These are phyloP conservation scores for Phylloporus sp. DNA, from an alignment of 768 basidiomycete genomes.

Conservation along the genomic window DNA sequence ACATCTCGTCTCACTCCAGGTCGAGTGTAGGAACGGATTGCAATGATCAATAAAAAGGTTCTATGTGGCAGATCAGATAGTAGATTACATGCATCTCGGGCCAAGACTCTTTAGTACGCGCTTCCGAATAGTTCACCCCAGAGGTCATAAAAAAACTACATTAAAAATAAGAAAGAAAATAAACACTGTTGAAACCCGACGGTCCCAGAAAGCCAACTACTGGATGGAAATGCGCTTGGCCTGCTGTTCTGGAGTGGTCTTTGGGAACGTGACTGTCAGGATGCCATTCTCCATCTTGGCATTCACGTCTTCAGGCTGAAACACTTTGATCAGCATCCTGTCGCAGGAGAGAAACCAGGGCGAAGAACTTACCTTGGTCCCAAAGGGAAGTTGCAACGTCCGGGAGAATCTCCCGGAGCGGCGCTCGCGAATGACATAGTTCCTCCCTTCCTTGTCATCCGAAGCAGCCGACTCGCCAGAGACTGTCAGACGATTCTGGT, in stretches of 20 bases:
- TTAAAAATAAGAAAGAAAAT: background rate
- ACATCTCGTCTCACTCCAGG: no score
- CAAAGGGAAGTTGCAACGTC: conserved; percentile 41
- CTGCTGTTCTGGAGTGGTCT: conserved; percentile 34
- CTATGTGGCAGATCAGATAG: no score
- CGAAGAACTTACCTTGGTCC: conserved; percentile 37
- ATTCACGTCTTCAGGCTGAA: conserved; percentile 42
- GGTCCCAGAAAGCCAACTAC: background rate
- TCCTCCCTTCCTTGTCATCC: conserved; percentile 30
- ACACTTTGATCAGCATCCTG: background rate
- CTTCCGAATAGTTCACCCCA: no score
- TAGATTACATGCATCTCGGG: background rate
- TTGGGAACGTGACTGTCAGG: conserved; percentile 46
- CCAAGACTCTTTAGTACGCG: background rate
- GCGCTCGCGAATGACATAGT: conserved; percentile 42
- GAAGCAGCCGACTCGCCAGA: conserved; percentile 39
- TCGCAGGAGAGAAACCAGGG: background rate
- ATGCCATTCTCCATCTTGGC: conserved; percentile 46
- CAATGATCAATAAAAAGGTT: no score
- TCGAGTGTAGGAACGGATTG: no score
- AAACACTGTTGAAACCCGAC: background rate
- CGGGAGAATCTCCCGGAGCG: conserved; percentile 42
- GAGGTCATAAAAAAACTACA: background rate
- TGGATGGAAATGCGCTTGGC: conserved; percentile 4
- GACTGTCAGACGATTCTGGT: conserved; percentile 43